Base-by-base conservation (phyloP, 306 rosid genomes). In the Canavalia gladiata region DNA sequence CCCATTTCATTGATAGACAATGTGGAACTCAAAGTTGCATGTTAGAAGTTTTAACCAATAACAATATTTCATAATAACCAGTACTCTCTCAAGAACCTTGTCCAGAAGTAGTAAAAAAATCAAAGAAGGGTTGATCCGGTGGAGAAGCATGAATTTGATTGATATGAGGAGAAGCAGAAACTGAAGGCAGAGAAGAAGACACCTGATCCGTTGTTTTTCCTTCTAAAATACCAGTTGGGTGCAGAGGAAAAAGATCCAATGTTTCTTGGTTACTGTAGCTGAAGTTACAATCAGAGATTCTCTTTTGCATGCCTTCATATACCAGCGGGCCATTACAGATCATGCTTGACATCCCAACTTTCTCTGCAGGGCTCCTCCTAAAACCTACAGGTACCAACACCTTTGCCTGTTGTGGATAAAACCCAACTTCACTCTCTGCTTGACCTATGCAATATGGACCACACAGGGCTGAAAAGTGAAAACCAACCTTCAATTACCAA, bases 171-270 rank as follows among this genome's bases (percentile, higher is more conserved):
- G 76, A 78, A 81, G 84, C 79, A 62, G 82, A 72, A 43, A 74
- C 42, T 46, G 87, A 78, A 73, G 34, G 42, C 57, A 52, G 74
- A 50, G 72, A 80, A 50, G 72, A 80, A 72, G 84, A 10, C 64
- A 73, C 51, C 77, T 82, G 69, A 10, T 73, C 57, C 11, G 59
- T 68, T 56, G 46, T 7, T 86, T 66, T 86, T 0, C 74, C 89
- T 76, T 80, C 86, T 60, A 92, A 74, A 74, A 88, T 79, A 10
- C 97, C 93, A 10, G 97, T 90, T 69, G 99, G 98, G 31, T 89
- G 90, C 67, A 92, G 60, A 42, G 97, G 99, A 84, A 95, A 95
- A 8, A 95, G 88, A 7, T 91, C 49, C 81, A 93, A 87, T 9
- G 99, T 95, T 82, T 90, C 87, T 31, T 85, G 87, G 74, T 74